Evolutionary conservation across 1,284 basidiomycete genomes (phyloP), one percentile per base, ranked within the genome.

Genomic region (Ustilago esculenta): DNA sequence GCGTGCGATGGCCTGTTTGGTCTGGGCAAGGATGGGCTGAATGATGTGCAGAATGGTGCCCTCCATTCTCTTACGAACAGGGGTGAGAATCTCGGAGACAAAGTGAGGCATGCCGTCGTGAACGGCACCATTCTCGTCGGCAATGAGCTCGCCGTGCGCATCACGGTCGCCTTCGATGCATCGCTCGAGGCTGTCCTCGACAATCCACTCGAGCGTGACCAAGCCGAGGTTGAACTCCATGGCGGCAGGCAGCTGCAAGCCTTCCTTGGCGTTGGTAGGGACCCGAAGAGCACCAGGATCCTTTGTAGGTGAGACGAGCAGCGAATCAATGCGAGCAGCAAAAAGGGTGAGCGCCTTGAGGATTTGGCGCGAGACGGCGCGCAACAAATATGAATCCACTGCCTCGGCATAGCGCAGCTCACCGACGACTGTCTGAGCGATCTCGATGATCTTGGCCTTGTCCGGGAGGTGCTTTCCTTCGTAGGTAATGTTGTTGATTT

Each of bases 221-320:
- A 81, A 67, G 27, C 76, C 79, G 27, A 81, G 37, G 48, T 81
- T 81, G 70, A 74, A 81, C 40, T 80, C 79, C 68, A 80, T 67
- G 5, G 75, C 77, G 0, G 74, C 56, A 3, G 79, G 73, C 7
- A 77, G 42, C 30, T 73, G 42, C 6, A 58, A 49, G 1, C 72
- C 73, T 21, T 76, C 76, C 42, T 75, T 75, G 33, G 68, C 57
- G 20, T 67, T 75, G 25, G 64, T 39, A 2, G 79, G 79, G 30
- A 80, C 61, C n/a, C 64, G 55, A 11, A 75, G 35, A 3, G 72
- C 73, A 11, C 54, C 53, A 3, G 68, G 52, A 20, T 80, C 77
- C 43, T 66, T 72, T 24, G 65, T 48, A 14, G 66, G 55, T 11
- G 79, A 69, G 17, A 81, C 69, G 11, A 81, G 64, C 17, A 80